A percentile compares a stretch with the other conserved stretches of the same genome.
Conservation (phyloP, 179 eudicot genomes). For the Camellia oleifera region DNA sequence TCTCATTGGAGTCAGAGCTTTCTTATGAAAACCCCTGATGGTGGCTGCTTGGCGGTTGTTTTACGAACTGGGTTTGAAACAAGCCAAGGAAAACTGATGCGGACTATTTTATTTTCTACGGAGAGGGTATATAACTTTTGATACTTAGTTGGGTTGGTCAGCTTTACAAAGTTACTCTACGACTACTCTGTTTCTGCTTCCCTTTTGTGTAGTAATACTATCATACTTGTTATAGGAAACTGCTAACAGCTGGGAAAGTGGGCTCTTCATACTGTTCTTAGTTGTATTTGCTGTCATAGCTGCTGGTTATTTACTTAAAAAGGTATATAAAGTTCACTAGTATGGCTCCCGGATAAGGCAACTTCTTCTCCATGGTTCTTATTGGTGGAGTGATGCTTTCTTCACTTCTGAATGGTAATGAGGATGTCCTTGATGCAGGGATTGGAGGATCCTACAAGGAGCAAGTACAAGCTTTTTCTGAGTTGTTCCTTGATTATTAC, state of each 20-base stretch:
- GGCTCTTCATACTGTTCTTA: slow-evolving; percentile 90
- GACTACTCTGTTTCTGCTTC: not conserved
- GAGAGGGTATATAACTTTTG: slow-evolving; percentile 71
- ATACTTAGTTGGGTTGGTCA: not conserved
- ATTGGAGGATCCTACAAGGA: slow-evolving; percentile 96
- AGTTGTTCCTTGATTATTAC: slow-evolving; percentile 97
- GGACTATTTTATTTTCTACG: slow-evolving; percentile 94
- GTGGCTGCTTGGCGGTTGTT: slow-evolving; percentile 97
- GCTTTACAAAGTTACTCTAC: not conserved
- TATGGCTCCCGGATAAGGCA: not conserved
- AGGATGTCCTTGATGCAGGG: slow-evolving; percentile 49
- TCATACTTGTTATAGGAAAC: slow-evolving; percentile 59
- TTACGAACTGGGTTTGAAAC: slow-evolving; percentile 98
- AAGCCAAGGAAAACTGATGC: slow-evolving; percentile 98
- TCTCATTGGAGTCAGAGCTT: slow-evolving; percentile 41
- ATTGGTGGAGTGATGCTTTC: not conserved
- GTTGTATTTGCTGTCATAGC: slow-evolving; percentile 96
- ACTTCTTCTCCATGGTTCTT: not conserved
- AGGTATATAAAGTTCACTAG: slow-evolving; percentile 41
- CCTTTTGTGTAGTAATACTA: slow-evolving; percentile 8
- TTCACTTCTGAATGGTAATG: not conserved
- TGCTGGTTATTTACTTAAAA: slow-evolving; percentile 96
- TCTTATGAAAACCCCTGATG: slow-evolving; percentile 88
- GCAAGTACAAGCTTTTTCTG: slow-evolving; percentile 93
- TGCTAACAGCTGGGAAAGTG: slow-evolving; percentile 99